Evolutionary conservation across 371 early-diverging fungal genomes (phyloP), one percentile per base, ranked within the genome.

Genomic region (Quaeritorhiza haematococci): DNA sequence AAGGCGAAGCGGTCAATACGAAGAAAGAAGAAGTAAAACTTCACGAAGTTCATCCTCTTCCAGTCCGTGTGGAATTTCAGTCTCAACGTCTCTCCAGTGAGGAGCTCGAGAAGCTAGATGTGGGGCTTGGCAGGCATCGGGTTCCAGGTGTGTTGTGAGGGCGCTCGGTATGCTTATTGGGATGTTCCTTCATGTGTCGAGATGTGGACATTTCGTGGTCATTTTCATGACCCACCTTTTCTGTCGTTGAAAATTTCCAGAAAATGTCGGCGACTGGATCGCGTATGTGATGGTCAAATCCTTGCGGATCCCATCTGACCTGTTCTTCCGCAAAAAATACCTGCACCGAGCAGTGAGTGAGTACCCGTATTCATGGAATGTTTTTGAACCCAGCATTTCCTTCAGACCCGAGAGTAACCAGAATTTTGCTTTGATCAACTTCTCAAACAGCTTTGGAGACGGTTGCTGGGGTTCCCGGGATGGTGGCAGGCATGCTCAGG

Each of bases 401-500:
- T n/a, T n/a, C n/a, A n/a, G n/a, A n/a, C n/a, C n/a, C n/a, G n/a
- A n/a, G n/a, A n/a, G n/a, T 38, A 38, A 13, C 38, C 13, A 13
- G 38, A 19, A 38, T 19, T 38, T 13, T 13, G 38, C 19, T 38
- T 38, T 38, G 19, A 38, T 38, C 38, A 13, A 19, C 19, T 19
- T 38, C 38, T 38, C 19, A 13, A 13, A 38, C 38, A 38, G 38
- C 47, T 13, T 62, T 84, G 24, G 87, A 87, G 57, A 84, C 87
- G 0, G 82, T 85, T 34, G 84, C 84, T 13, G 84, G 74, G 5
- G 90, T 93, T 17, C 96, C 96, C 10, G 71, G 93, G 17, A 90
- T 94, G 89, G 93, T 93, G 0, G 95, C 88, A 29, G 94, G 84
- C 4, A 79, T 91, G 77, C 68, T 89, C 21, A 76, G 94, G 3